Base-by-base conservation (phyloP, 805 yeast species). In the Geotrichum ghanense region DNA sequence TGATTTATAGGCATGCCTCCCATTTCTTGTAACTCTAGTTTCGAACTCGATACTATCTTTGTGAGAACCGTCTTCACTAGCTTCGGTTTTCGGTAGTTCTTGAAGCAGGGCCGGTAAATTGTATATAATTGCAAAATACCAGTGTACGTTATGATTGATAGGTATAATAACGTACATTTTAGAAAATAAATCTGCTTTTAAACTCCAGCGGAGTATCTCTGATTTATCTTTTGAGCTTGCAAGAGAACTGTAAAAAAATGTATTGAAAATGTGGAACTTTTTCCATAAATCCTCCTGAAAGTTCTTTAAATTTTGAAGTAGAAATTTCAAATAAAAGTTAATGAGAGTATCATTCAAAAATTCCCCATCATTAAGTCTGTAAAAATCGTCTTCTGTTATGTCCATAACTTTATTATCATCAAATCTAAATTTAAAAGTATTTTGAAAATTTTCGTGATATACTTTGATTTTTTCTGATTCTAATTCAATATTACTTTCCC, bases 301-400 rank as follows among this genome's bases (percentile, higher is more conserved):
- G 49, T n/a, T 53, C 22, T 9, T 70, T 50, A 65, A 69, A 45
- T 50, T 49, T 43, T 45, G 62, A 42, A 46, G 54, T 23, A 45
- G 37, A 58, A 56, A 44, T 55, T 60, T 56, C 69, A 86, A 69
- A 56, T 85, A 88, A 59, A 90, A 90, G 61, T 87, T 95, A 46
- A 92, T 81, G 44, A 92, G 68, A 0, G 83, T 75, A 58, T 92
- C 98, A 65, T 92, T 90, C 44, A 92, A 76, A 89, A 95, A 89
- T 51, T 83, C 85, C 42, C 80, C 79, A 49, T 82, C 81, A 57
- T 80, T 79, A 7, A 90, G 70, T 41, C 96, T 83, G 51, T 76
- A 76, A 61, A 83, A 86, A 59, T 92, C 98, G 35, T 76, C 71
- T 49, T 76, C 73, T 1, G 79, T 71, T 6, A 90, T 73, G 3